Evolutionary conservation across 1,284 basidiomycete genomes (phyloP), one percentile per base, ranked within the genome.

Genomic region (Ceratobasidium sp.): DNA sequence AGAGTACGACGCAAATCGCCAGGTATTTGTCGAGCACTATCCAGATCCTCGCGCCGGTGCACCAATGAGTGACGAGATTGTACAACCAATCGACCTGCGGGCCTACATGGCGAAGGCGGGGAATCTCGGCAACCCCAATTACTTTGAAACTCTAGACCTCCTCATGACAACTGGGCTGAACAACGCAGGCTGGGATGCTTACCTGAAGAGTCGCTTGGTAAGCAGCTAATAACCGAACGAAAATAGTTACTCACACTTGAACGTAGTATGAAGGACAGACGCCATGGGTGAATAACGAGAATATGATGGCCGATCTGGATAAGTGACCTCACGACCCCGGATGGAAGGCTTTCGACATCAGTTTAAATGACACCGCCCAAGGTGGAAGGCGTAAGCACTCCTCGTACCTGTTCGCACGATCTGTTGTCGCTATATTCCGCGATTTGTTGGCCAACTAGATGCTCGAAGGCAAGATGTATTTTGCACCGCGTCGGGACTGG

Each of bases 381-480:
- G n/a, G 14, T 12, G 30, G 27, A 16, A 3, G 14, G n/a, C 35
- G 35, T 0, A 38, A 44, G 27, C 67, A 55, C 8, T 20, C 18
- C 20, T 57, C 54, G 23, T 73, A 73, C 57, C 70, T 73, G 3
- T 71, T 62, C 48, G 48, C 16, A 16, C 70, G 70, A 16, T 46
- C 57, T 12, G 44, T 73, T n/a, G 30, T 73, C 5, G 70, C 57
- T 27, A 33, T 44, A 1, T 44, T 50, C 23, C 52, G 41, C 8
- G 70, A 62, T 14, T 62, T 80, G 3, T 6, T 80, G 20, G 70
- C 71, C 8, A 78, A 80, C 30, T 60, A 68, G 16, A 48, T 27
- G 6, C 78, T 80, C 44, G 33, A 59, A 5, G 57, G 78, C 14
- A 1, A 64, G 8, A 46, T 80, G 33, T 23, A 64, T 2, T 80